These are phyloP conservation scores for Acanthochlamys bracteata DNA, from an alignment of 106 monocot genomes.

Conservation along the genomic window DNA sequence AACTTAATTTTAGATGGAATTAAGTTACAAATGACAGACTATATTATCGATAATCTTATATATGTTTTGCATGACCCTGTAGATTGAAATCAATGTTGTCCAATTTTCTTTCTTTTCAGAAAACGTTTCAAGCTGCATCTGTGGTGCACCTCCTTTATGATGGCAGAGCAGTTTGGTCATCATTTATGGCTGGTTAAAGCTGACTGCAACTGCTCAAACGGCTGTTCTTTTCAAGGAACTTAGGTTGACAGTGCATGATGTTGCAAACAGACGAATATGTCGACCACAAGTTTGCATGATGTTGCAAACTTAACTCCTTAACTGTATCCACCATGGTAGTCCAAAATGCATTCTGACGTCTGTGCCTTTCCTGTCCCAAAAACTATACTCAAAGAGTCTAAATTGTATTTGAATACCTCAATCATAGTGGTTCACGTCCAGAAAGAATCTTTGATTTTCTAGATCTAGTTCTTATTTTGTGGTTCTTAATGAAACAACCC, in stretches of 20 bases:
- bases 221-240: constrained; percentile 98
- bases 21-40: no score
- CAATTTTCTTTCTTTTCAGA: not conserved
- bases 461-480: no score
- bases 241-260: constrained; percentile 67
- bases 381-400: not conserved
- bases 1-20: no score
- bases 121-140: not conserved
- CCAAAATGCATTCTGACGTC: not conserved
- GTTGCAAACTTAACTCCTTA: not conserved
- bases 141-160: not conserved
- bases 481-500: no score
- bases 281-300: constrained; percentile 66
- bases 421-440: no score
- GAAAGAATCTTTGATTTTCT: no score
- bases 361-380: not conserved
- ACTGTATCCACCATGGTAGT: not conserved
- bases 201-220: constrained; percentile 83
- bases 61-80: no score
- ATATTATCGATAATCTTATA: no score
- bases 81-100: no score
- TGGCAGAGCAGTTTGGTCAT: constrained; percentile 55
- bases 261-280: constrained; percentile 71
- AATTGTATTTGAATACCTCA: constrained; percentile 1
- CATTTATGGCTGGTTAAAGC: constrained; percentile 90